Evolutionary conservation across 2,329 filamentous ascomycete genomes (phyloP).

Genomic region (Chalara sp.): DNA sequence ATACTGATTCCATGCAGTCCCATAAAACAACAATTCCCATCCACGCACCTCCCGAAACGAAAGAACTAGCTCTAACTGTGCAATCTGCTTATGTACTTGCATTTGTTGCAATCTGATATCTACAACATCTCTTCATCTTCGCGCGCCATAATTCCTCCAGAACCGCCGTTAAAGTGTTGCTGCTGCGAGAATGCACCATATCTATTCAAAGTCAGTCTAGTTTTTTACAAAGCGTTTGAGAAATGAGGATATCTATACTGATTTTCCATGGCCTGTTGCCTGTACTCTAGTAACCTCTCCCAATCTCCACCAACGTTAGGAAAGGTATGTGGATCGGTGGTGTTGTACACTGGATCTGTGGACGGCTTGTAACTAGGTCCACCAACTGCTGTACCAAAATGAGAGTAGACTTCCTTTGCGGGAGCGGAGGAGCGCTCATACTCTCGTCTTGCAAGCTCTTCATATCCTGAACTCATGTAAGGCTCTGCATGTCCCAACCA

Average conservation of each 20-base stretch:
- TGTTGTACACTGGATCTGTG: conserved; percentile 62
- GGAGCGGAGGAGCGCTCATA: conserved; percentile 45
- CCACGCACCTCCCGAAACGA: background rate
- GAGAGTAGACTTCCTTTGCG: conserved; percentile 36
- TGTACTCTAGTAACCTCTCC: conserved; percentile 15
- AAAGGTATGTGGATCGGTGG: conserved; percentile 17
- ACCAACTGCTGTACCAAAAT: conserved; percentile 35
- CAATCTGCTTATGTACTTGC: conserved; percentile 18
- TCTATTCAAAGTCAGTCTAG: background rate
- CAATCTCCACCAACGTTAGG: conserved; percentile 20
- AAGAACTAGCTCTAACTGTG: conserved; percentile 10
- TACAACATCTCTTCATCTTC: conserved; percentile 29
- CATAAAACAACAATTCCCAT: background rate
- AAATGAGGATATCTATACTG: conserved; percentile 10
- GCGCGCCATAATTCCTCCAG: conserved; percentile 11
- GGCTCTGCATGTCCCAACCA: conserved; percentile 45
- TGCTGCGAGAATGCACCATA: conserved; percentile 20
- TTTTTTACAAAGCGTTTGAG: background rate
- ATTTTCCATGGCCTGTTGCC: conserved; percentile 25
- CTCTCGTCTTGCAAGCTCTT: conserved; percentile 58
- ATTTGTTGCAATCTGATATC: conserved; percentile 14
- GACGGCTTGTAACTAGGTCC: conserved; percentile 43
- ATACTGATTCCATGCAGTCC: conserved; percentile 1
- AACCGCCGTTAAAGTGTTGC: conserved; percentile 11
- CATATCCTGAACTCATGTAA: conserved; percentile 80